Evolutionary conservation across 805 yeast genomes (phyloP).

Genomic region (Saturnispora silvae): DNA sequence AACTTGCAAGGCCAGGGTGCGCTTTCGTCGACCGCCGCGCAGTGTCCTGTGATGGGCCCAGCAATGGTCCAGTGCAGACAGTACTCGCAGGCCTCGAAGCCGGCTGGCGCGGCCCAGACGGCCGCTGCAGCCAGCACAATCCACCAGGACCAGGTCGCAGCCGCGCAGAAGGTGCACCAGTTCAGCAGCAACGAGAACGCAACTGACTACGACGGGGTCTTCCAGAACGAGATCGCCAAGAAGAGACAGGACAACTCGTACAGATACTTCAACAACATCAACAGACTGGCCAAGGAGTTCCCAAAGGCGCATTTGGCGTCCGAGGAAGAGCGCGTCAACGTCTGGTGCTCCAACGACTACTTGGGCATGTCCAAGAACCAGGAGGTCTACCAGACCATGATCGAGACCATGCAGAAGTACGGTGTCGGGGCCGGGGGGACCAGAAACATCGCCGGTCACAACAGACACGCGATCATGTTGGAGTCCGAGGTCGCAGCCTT

Average conservation of each 20-base stretch:
- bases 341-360: conserved; percentile 98
- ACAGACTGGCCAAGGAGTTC: conserved; percentile 86
- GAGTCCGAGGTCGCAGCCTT: conserved; percentile 83
- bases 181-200: conserved; percentile 37
- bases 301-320: conserved; percentile 80
- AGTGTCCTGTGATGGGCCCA: conserved; percentile 87
- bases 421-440: conserved; percentile 99
- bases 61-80: conserved; percentile 42
- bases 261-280: conserved; percentile 93
- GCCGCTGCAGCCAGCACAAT: conserved; percentile 17
- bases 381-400: conserved; percentile 66
- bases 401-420: conserved; percentile 67
- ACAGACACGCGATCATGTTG: conserved; percentile 73
- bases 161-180: conserved; percentile 16
- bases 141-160: conserved; percentile 25
- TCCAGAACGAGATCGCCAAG: conserved; percentile 53
- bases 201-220: conserved; percentile 65
- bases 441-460: conserved; percentile 97
- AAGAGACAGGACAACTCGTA: conserved; percentile 87
- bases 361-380: conserved; percentile 86
- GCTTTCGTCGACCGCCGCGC: conserved; percentile 47
- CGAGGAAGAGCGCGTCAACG: conserved; percentile 81
- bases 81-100: conserved; percentile 38
- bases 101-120: conserved; percentile 39
- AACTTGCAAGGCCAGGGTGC: conserved; percentile 33